Base-by-base conservation (phyloP, 2,329 filamentous ascomycete species). In the Curvularia eragrostidis region DNA sequence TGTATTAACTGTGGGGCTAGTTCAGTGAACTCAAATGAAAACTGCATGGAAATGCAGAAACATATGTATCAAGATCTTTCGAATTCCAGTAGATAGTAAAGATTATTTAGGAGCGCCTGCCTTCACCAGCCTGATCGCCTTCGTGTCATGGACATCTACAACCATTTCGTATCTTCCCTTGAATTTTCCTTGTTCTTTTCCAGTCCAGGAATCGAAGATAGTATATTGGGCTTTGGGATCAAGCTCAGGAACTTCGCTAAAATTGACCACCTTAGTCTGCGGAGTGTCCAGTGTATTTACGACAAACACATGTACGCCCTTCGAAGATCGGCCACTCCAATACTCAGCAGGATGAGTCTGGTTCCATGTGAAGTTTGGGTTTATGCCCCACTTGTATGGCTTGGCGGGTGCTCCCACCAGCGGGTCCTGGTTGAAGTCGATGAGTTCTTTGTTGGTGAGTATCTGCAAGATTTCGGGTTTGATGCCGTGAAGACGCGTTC, bases 291-390 rank as follows among this genome's bases (percentile, higher is more conserved):
- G 49, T n/a, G 68, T 67, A 46, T 74, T 74, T 38, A 74, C 58
- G n/a, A 64, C 56, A 23, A 74, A 63, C 2, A 74, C 67, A 36
- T 72, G 53, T 1, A 62, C 67, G 1, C 70, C 69, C 12, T 65
- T 58, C 1, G 57, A 64, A 15, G 64, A 67, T 12, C 48, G n/a
- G 0, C 70, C 69, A 34, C 64, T 66, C 70, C 69, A 73, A 39
- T 63, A 73, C 49, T 73, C 70, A 6, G 69, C 69, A 1, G 70
- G 69, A 48, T 64, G 67, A 2, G 61, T 56, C 15, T 70, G 63
- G 61, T 86, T 82, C 68, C 79, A 85, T 0, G 82, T 83, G 66
- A 78, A 80, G 62, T 84, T 79, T 0, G 77, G 71, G 59, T 84
- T 84, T 3, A 77, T 72, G 1, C 83, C 83, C 80, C 80, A 82